These are phyloP conservation scores for Pyricularia pennisetigena DNA, from an alignment of 2,329 filamentous ascomycete species.

Conservation along the genomic window DNA sequence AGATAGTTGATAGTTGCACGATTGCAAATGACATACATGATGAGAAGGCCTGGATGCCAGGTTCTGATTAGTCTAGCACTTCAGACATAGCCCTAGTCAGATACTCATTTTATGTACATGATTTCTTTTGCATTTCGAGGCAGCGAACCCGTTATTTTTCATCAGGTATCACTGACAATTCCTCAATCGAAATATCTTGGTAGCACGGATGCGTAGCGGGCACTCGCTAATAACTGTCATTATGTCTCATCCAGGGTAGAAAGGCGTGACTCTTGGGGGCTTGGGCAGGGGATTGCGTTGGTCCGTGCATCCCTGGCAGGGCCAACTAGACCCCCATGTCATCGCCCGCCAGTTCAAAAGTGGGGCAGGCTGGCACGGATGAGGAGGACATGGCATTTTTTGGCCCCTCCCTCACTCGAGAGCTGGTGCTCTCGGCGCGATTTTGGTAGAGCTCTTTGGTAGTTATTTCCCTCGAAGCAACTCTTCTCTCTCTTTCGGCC, in stretches of 20 bases:
- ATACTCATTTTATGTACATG: neutral
- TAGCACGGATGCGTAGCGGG: neutral
- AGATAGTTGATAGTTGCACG: neutral
- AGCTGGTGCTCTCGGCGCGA: neutral
- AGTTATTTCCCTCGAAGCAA: neutral
- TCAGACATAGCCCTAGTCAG: neutral
- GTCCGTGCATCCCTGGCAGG: neutral
- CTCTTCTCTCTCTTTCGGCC: neutral
- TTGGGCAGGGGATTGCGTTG: neutral
- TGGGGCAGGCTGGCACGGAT: neutral
- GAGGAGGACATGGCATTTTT: neutral
- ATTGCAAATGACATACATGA: constrained; percentile 10
- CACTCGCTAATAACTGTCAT: neutral
- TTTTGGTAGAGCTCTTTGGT: neutral
- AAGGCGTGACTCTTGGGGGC: too few species aligned
- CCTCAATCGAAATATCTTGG: neutral
- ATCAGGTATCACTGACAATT: neutral
- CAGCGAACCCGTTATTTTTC: neutral
- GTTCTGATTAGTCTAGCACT: neutral
- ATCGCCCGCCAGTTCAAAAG: neutral
- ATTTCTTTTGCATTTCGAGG: neutral
- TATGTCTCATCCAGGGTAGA: neutral
- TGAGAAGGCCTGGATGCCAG: neutral
- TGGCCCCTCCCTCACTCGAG: neutral
- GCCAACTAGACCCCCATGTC: neutral